Evolutionary conservation across 2,329 filamentous ascomycete species (phyloP).

Genomic region (Aspergillus uvarum): DNA sequence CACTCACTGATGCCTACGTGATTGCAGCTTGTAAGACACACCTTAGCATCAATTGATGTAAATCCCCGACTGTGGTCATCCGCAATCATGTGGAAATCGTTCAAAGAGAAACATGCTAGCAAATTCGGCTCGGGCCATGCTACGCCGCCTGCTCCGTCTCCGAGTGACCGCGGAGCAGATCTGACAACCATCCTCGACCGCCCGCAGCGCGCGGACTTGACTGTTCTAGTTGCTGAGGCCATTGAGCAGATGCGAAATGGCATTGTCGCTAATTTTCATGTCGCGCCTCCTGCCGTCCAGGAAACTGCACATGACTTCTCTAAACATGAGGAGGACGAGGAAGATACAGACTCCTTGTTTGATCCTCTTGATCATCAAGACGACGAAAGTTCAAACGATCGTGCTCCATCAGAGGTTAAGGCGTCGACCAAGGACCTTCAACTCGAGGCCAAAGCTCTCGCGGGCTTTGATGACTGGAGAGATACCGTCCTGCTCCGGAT

Average conservation of each 20-base stretch:
- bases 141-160: slow-evolving; percentile 20
- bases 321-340: slow-evolving; percentile 21
- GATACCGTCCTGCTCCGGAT: slow-evolving; percentile 67
- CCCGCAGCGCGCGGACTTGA: slow-evolving; percentile 44
- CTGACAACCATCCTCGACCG: slow-evolving; percentile 44
- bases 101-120: slow-evolving; percentile 34
- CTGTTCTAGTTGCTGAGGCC: slow-evolving; percentile 41
- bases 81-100: slow-evolving; percentile 32
- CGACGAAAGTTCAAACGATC: background rate
- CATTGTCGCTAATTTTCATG: slow-evolving; percentile 41
- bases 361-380: slow-evolving; percentile 2
- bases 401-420: slow-evolving; percentile 9
- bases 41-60: background rate
- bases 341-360: slow-evolving; percentile 21
- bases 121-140: slow-evolving; percentile 28
- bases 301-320: slow-evolving; percentile 5
- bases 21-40: background rate
- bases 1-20: background rate
- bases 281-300: slow-evolving; percentile 15
- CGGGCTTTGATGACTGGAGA: slow-evolving; percentile 80
- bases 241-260: slow-evolving; percentile 42
- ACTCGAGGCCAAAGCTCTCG: slow-evolving; percentile 61
- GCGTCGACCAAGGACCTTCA: slow-evolving; percentile 47
- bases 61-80: background rate
- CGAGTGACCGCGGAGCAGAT: slow-evolving; percentile 36